Percentiles rank a stretch among this genome's conserved stretches.
phyloP scores from a whole-genome alignment of 108 stramenopile genomes.

The Pseudonitzschia pungens region DNA sequence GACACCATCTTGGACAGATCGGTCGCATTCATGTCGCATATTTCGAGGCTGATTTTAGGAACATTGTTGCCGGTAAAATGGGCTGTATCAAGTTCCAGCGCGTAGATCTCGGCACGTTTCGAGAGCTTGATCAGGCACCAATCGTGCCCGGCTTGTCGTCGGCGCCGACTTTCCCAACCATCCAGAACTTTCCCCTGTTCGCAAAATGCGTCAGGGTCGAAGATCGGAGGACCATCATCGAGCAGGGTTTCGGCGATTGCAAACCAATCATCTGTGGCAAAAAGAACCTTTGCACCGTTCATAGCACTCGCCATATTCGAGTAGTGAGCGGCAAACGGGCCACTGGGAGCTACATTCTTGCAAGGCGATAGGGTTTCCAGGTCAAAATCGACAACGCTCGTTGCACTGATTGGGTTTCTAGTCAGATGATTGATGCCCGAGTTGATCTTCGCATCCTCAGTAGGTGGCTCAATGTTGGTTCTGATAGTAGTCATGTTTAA shows the following conservation, averaged over 20 bases:
- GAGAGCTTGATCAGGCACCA: constrained; percentile 86
- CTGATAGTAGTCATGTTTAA: too few species aligned
- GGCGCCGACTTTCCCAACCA: constrained; percentile 90
- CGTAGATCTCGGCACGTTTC: constrained; percentile 10
- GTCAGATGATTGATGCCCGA: not conserved
- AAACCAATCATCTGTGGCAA: constrained; percentile 95
- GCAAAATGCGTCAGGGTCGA: constrained; percentile 80
- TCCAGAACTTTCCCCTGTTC: constrained; percentile 93
- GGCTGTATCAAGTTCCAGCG: constrained; percentile 85
- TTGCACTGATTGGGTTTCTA: not conserved
- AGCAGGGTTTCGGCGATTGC: constrained; percentile 81
- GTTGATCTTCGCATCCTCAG: not conserved
- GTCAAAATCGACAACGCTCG: not conserved
- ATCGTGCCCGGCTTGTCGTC: constrained; percentile 83
- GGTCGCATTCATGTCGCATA: constrained; percentile 26
- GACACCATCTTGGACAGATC: constrained; percentile 36
- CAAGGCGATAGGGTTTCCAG: not conserved
- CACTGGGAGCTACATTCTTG: not conserved
- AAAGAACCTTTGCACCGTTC: constrained; percentile 49
- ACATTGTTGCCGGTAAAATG: constrained; percentile 92
- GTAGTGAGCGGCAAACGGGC: constrained; percentile 2
- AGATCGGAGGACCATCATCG: constrained; percentile 57
- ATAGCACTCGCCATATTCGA: constrained; percentile 22
- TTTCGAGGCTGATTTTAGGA: constrained; percentile 76
- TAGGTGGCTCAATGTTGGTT: too few species aligned